Evolutionary conservation across 805 yeast genomes (phyloP).

Genomic region (Candida gorgasii): DNA sequence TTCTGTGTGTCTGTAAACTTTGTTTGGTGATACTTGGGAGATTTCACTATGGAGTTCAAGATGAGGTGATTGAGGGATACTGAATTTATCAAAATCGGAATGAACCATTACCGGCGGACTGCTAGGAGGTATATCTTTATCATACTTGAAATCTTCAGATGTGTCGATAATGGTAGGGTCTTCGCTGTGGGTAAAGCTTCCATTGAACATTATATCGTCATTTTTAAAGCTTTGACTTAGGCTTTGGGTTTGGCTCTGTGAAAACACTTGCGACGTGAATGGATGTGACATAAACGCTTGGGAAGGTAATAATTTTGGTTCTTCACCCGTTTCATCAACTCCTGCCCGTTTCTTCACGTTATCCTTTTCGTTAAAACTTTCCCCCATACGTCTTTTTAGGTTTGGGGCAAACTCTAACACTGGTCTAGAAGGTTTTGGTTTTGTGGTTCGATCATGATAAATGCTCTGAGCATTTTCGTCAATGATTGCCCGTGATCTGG

Average conservation of each 20-base stretch:
- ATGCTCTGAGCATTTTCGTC: slow-evolving; percentile 47
- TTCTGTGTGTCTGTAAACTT: slow-evolving; percentile 1
- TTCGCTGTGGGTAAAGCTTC: slow-evolving; percentile 13
- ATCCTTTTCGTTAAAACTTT: slow-evolving; percentile 43
- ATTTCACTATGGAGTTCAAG: slow-evolving; percentile 14
- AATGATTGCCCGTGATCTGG: slow-evolving; percentile 37
- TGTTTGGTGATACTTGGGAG: slow-evolving; percentile 4
- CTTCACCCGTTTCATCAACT: slow-evolving; percentile 5
- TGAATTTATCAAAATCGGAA: slow-evolving; percentile 29
- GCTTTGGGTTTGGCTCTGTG: background rate
- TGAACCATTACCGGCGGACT: slow-evolving; percentile 39
- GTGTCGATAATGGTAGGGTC: slow-evolving; percentile 22
- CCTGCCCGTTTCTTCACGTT: slow-evolving; percentile 37
- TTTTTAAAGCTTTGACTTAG: slow-evolving; percentile 4
- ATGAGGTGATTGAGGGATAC: slow-evolving; percentile 17
- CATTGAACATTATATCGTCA: slow-evolving; percentile 4
- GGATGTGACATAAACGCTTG: background rate
- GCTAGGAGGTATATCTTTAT: slow-evolving; percentile 28
- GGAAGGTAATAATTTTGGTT: background rate
- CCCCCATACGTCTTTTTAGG: slow-evolving; percentile 44
- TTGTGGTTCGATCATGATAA: slow-evolving; percentile 40
- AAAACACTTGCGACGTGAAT: background rate
- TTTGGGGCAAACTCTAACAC: slow-evolving; percentile 22
- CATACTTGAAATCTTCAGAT: slow-evolving; percentile 13
- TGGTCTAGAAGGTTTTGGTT: slow-evolving; percentile 8